A percentile compares a stretch with the other conserved stretches of the same genome.
phyloP scores from a whole-genome alignment of 306 rosid species.

The Cicer arietinum region DNA sequence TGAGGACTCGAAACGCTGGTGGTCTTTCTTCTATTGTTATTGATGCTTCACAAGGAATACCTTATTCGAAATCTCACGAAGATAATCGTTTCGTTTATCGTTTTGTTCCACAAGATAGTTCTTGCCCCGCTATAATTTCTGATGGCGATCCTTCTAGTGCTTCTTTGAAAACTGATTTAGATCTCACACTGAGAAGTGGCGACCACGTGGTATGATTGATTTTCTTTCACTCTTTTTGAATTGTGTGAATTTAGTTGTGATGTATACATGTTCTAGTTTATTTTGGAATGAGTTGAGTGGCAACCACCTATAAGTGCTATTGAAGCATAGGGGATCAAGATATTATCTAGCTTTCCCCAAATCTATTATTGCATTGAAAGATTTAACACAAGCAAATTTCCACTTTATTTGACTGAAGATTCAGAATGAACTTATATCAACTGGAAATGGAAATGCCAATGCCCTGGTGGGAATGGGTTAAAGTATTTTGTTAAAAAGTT shows the following conservation, averaged over 20 bases:
- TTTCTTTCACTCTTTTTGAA: conserved; percentile 21
- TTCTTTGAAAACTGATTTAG: conserved; percentile 56
- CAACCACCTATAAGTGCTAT: conserved; percentile 2
- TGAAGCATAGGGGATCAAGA: not conserved
- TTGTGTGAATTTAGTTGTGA: conserved; percentile 21
- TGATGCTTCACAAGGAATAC: conserved; percentile 63
- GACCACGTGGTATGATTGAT: conserved; percentile 79
- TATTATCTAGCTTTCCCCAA: not conserved
- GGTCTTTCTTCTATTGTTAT: conserved; percentile 78
- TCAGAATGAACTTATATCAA: not conserved
- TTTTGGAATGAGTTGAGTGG: conserved; percentile 9
- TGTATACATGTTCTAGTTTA: conserved; percentile 20
- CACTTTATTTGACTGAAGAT: not conserved
- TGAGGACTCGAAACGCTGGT: conserved; percentile 51
- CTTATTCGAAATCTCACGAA: conserved; percentile 51
- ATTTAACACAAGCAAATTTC: not conserved
- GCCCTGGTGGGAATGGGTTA: conserved; percentile 13
- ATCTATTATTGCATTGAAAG: not conserved
- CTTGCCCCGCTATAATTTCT: conserved; percentile 47
- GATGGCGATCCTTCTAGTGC: conserved; percentile 45
- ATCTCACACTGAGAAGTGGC: conserved; percentile 70
- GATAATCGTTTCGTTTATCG: conserved; percentile 68
- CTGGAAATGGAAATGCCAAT: not conserved
- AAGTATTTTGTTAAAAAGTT: not conserved
- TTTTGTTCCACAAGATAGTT: conserved; percentile 58